Evolutionary conservation across 345 rosid genomes (phyloP), one percentile per base, ranked within the genome.

Genomic region (Eucalyptus tenuipes): DNA sequence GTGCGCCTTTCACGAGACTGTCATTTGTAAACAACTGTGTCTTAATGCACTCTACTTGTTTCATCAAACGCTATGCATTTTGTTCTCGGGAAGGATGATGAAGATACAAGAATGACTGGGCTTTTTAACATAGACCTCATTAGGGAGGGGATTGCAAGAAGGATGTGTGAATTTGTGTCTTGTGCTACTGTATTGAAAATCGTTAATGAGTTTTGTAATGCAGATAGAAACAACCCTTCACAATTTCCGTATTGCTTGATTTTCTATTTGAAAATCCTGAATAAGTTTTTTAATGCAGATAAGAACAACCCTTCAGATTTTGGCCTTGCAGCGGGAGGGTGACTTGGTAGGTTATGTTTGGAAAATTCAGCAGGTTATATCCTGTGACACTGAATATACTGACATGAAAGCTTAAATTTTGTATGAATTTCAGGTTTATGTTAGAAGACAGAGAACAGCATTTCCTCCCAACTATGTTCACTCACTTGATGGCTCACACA

Each of bases 391-490:
- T 75, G 47, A 37, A 40, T 75, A 75, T 40, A 11, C 82, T 22
- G 84, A 75, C 57, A 82, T 9, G 55, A 68, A 53, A 84, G 61
- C 53, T 27, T 13, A 47, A 40, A 44, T 88, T 15, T 42, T 37
- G 17, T 66, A 85, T 86, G 48, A 71, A 87, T 86, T 14, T 55
- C 95, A 98, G 99, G 97, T 97, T 88, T 92, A 93, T 85, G 95
- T 91, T 80, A 94, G 98, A 91, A 95, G 93, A 92, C 99, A 98
- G 93, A 95, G 97, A 92, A 95, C 99, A 86, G 99, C 99, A 31
- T 98, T 98, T 86, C 99, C 99, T 89, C 99, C 99, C 5, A 98
- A 98, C 89, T 98, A 95, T 90, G 98, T 98, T 86, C 99, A 98
- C 93, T 98, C 99, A 3, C 95, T 98, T 87, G 99, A 98, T 15